Evolutionary conservation across 2,329 filamentous ascomycete species (phyloP).

Genomic region (Orbilia javanica): DNA sequence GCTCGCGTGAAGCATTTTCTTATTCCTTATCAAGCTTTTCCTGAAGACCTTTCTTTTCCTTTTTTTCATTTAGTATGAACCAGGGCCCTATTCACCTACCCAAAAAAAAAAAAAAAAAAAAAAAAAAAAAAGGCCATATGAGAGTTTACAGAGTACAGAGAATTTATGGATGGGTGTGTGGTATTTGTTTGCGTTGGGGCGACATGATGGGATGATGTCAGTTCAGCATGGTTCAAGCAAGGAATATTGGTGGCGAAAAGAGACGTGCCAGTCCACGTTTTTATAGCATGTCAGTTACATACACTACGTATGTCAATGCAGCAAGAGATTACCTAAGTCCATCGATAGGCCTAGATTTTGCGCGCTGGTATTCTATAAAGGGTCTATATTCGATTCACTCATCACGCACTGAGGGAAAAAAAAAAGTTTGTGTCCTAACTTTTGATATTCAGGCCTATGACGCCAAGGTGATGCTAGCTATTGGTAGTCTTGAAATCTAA

Average conservation of each 20-base stretch:
- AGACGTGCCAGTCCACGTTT: not conserved
- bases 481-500: conserved; percentile 50
- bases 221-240: conserved; percentile 23
- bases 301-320: too few species aligned
- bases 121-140: conserved; percentile 5
- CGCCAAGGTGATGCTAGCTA: conserved; percentile 57
- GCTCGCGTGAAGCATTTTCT: conserved; percentile 34
- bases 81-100: not conserved
- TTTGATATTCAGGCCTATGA: conserved; percentile 58
- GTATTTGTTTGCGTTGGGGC: conserved; percentile 31
- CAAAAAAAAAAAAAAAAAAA: not conserved
- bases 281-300: too few species aligned
- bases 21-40: conserved; percentile 13
- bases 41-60: not conserved
- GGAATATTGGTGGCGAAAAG: conserved; percentile 32
- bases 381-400: too few species aligned
- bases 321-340: too few species aligned
- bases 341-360: too few species aligned
- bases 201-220: conserved; percentile 54
- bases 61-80: not conserved
- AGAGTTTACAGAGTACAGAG: too few species aligned
- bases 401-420: too few species aligned
- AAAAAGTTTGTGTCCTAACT: conserved; percentile 23
- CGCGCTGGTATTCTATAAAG: too few species aligned
- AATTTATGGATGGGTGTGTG: too few species aligned